Base-by-base conservation (phyloP, 169 alveolate species). In the Cryptosporidium sp. region DNA sequence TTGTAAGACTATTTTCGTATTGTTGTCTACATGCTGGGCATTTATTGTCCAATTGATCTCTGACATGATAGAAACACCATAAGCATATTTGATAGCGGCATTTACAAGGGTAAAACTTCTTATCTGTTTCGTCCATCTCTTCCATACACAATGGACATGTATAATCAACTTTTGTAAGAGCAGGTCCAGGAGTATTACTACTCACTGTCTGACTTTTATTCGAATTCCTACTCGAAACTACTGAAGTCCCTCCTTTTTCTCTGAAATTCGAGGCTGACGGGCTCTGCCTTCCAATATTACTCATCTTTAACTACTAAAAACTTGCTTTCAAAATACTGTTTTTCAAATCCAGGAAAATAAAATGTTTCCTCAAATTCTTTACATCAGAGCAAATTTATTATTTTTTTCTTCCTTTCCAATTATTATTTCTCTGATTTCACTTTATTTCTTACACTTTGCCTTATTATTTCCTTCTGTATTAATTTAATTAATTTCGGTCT, bases 11-110 rank as follows among this genome's bases (percentile, higher is more conserved):
- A 91, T 96, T 97, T 42, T 96, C 96, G 75, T 96, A 96, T 72
- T 91, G 95, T 67, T 96, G 94, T 70, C 98, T 87, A 65, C 98
- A 96, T 44, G 97, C 97, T 10, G 98, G 98, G 91, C 98, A 96
- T 85, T 94, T 94, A 91, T 95, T 94, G 69, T 95, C 96, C 95
- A 96, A 91, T 60, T 95, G 94, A 35, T 94, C 96, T 58, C 97
- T 89, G 48, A 96, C 93, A 91, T 96, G 95, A 72, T 96, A 96
- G 60, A 95, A 93, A 67, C 98, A 96, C 98, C 98, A 96, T 23
- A 96, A 91, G 75, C 98, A 96, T 67, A 96, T 94, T 89, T 96
- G 98, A 85, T 95, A 96, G 39, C 97, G 97, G 84, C 98, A 96
- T 39, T 93, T 94, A 85, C 98, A 96, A 29, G 98, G 98, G 68